Percentiles rank a stretch among this genome's conserved stretches.
Conservation (phyloP, 1,284 basidiomycete genomes). For the Papiliotrema terrestris region DNA sequence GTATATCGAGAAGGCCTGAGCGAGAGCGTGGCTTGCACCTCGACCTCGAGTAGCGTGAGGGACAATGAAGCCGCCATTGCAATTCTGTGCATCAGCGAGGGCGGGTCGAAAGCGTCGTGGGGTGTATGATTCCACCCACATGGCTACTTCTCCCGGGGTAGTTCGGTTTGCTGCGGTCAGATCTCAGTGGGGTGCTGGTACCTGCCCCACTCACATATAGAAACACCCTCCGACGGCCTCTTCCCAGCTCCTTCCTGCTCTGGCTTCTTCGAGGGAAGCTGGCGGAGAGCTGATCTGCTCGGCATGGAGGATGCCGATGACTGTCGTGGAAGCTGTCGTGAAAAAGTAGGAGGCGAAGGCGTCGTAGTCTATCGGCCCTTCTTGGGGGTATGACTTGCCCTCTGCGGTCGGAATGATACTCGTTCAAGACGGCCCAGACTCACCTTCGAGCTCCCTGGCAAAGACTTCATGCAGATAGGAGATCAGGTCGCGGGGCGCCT, state of each 20-base stretch:
- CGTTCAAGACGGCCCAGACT: constrained; percentile 5
- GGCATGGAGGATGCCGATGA: constrained; percentile 61
- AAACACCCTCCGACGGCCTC: constrained; percentile 74
- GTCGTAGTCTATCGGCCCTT: constrained; percentile 56
- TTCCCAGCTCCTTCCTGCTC: constrained; percentile 57
- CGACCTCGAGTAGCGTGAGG: constrained; percentile 62
- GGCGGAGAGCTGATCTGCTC: background rate
- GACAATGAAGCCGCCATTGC: constrained; percentile 76
- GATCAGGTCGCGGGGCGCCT: constrained; percentile 57
- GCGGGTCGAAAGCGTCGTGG: background rate
- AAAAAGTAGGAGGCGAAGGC: constrained; percentile 68
- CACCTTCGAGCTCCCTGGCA: constrained; percentile 64
- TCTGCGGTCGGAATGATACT: constrained; percentile 17
- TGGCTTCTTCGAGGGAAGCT: constrained; percentile 25
- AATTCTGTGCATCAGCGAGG: constrained; percentile 18
- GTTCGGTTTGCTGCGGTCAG: constrained; percentile 77
- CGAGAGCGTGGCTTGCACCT: constrained; percentile 71
- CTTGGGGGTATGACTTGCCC: constrained; percentile 81
- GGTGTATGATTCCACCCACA: constrained; percentile 56
- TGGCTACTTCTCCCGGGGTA: constrained; percentile 91
- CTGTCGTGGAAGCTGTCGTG: constrained; percentile 60
- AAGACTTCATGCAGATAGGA: constrained; percentile 64
- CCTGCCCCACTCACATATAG: constrained; percentile 58
- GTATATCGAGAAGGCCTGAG: constrained; percentile 74
- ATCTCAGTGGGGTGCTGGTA: too few species aligned